Percentiles rank a stretch among this genome's conserved stretches.
phyloP scores from a whole-genome alignment of 2,329 filamentous ascomycete species.

The Neofusicoccum sp. region DNA sequence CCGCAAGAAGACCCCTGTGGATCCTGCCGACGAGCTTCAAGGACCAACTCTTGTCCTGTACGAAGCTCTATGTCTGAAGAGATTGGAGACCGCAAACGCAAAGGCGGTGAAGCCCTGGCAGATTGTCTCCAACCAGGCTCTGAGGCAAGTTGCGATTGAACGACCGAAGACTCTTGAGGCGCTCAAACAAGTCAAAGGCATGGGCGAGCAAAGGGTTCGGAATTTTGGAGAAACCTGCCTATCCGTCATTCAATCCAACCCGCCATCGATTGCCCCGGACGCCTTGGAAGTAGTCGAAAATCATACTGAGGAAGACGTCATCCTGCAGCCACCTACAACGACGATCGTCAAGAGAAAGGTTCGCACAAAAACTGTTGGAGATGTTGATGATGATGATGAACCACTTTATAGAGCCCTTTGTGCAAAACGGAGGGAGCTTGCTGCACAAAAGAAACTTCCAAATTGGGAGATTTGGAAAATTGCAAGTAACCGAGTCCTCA shows the following conservation, averaged over 20 bases:
- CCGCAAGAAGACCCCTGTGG: background rate
- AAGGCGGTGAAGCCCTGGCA: background rate
- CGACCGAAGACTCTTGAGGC: conserved; percentile 21
- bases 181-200: background rate
- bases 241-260: background rate
- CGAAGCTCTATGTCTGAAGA: background rate
- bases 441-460: conserved; percentile 19
- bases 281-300: background rate
- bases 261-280: too few relatives aligned
- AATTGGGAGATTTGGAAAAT: conserved; percentile 20
- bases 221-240: background rate
- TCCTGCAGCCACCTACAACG: background rate
- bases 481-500: conserved; percentile 27
- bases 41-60: background rate
- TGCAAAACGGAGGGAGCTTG: conserved; percentile 23
- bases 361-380: too few relatives aligned
- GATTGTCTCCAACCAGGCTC: background rate
- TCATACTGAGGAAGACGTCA: background rate
- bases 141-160: background rate
- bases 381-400: background rate
- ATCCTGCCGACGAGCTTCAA: background rate
- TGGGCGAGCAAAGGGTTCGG: conserved; percentile 11
- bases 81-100: background rate
- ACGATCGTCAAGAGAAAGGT: background rate
- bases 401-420: background rate